These are phyloP conservation scores for Amesomyces nigricolor DNA, from an alignment of 2,329 filamentous ascomycete genomes.

Conservation along the genomic window DNA sequence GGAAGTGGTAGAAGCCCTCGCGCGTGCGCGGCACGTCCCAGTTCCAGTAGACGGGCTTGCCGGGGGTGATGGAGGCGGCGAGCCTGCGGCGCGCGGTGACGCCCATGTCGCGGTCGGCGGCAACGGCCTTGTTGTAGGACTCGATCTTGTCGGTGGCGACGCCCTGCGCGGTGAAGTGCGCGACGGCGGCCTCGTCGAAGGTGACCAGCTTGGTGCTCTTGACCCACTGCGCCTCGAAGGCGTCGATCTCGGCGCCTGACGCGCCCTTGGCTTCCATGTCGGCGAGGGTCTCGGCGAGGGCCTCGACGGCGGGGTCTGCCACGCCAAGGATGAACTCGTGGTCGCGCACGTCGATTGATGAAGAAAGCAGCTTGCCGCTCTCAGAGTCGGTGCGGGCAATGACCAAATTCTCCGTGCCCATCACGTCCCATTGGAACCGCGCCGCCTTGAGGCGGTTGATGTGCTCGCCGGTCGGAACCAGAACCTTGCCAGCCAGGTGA, in stretches of 20 bases:
- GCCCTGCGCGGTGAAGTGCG: constrained; percentile 64
- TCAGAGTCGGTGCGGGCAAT: constrained; percentile 95
- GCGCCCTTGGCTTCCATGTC: constrained; percentile 81
- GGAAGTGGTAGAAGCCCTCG: constrained; percentile 91
- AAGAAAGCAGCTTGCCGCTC: constrained; percentile 83
- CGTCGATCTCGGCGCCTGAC: constrained; percentile 72
- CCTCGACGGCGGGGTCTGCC: constrained; percentile 65
- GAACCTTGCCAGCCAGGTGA: constrained; percentile 90
- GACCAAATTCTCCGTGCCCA: constrained; percentile 91
- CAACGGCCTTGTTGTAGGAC: constrained; percentile 59
- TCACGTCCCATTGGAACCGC: constrained; percentile 96
- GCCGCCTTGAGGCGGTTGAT: constrained; percentile 91
- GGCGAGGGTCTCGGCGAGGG: constrained; percentile 83
- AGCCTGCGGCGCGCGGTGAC: constrained; percentile 71
- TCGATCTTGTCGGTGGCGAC: constrained; percentile 57
- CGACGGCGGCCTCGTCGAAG: constrained; percentile 83
- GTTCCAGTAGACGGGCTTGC: constrained; percentile 65
- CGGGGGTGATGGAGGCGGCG: constrained; percentile 60
- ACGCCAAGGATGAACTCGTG: constrained; percentile 96
- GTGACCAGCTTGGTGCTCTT: constrained; percentile 78
- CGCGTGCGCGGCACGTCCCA: constrained; percentile 91
- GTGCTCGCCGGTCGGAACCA: constrained; percentile 90
- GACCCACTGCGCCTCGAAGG: constrained; percentile 82
- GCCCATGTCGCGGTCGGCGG: constrained; percentile 65
- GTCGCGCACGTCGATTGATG: constrained; percentile 86